Percentiles rank a stretch among this genome's conserved stretches.
Evolutionary conservation across 2,329 filamentous ascomycete species (phyloP).

Genomic region (Podosphaera fusca): DNA sequence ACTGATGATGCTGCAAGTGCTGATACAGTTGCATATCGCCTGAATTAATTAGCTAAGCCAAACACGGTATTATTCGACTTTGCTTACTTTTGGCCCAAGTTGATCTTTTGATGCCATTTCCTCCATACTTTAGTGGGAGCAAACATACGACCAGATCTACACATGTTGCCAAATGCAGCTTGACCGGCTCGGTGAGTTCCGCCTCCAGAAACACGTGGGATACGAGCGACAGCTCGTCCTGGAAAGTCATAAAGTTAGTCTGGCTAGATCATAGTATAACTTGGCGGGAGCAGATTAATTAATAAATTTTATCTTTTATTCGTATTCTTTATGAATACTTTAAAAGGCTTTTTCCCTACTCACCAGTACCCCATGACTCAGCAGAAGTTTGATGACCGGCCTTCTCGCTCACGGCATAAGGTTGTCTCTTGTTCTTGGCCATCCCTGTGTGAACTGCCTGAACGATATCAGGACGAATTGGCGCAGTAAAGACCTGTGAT

Average conservation of each 20-base stretch:
- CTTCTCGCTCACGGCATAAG: slow-evolving; percentile 99
- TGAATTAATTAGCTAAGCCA: slow-evolving; percentile 19
- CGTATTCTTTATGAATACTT: too few species aligned
- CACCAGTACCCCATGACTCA: slow-evolving; percentile 99
- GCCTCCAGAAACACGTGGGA: slow-evolving; percentile 99
- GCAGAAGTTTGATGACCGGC: slow-evolving; percentile 99
- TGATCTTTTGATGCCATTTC: slow-evolving; percentile 99
- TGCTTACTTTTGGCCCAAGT: slow-evolving; percentile 79
- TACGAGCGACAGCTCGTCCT: slow-evolving; percentile 99
- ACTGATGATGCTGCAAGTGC: slow-evolving; percentile 91
- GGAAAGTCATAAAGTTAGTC: slow-evolving; percentile 10
- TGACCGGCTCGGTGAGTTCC: slow-evolving; percentile 99
- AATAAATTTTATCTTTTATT: too few species aligned
- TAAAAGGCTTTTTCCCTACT: slow-evolving; percentile 20
- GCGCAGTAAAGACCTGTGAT: slow-evolving; percentile 62
- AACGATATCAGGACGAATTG: slow-evolving; percentile 97
- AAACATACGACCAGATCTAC: slow-evolving; percentile 99
- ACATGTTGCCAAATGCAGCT: slow-evolving; percentile 99
- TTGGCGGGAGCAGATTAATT: too few species aligned
- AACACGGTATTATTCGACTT: slow-evolving; percentile 3
- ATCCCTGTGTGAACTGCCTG: slow-evolving; percentile 91
- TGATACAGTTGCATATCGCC: slow-evolving; percentile 93
- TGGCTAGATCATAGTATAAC: too few species aligned
- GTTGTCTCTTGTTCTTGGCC: slow-evolving; percentile 99
- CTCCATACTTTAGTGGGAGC: slow-evolving; percentile 99